Base-by-base conservation (phyloP, 2,329 filamentous ascomycete species). In the Camptophora hylomeconis region DNA sequence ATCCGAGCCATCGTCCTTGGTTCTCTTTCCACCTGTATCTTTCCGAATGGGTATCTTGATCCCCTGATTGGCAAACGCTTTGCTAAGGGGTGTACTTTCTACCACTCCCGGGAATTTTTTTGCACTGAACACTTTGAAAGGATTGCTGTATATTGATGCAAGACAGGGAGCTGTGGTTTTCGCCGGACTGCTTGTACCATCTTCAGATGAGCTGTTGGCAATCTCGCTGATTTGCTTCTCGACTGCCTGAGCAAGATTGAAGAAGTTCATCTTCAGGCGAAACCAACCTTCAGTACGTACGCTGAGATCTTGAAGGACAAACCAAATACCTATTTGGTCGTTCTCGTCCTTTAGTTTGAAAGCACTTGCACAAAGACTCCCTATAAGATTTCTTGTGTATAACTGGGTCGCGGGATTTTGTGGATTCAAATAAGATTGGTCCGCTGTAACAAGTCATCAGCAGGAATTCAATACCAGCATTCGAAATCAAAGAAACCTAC, bases 91-190 rank as follows among this genome's bases (percentile, higher is more conserved):
- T 0, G 89, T 98, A 53, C 80, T 92, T 52, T 95, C 87, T 33
- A 92, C 93, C 1, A 98, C 89, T 21, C 89, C 89, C 0, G 89
- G 89, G 54, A 98, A 98, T 49, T 94, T 94, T 67, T 98, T 98
- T 26, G 89, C 89, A 2, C 82, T 92, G 57, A 79, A 95, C 17
- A 98, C 89, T 30, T 83, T 81, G 62, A 98, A 95, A 3, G 75
- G 68, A 4, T 92, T 80, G 26, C 81, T 92, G 56, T 87, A 95
- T 45, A 75, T 77, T 6, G 76, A 79, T 1, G 87, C 84, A 11
- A 95, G 67, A 8, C 94, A 78, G 0, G 81, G 81, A 0, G 81
- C 80, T 5, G 31, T 15, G 5, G 5, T 20, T 10, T 26, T 22
- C 7, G 31, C 20, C 15, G 24, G 21, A 27, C 27, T 30, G 17